Base-by-base conservation (phyloP, 2,329 filamentous ascomycete genomes). In the Scedosporium apiospermum region DNA sequence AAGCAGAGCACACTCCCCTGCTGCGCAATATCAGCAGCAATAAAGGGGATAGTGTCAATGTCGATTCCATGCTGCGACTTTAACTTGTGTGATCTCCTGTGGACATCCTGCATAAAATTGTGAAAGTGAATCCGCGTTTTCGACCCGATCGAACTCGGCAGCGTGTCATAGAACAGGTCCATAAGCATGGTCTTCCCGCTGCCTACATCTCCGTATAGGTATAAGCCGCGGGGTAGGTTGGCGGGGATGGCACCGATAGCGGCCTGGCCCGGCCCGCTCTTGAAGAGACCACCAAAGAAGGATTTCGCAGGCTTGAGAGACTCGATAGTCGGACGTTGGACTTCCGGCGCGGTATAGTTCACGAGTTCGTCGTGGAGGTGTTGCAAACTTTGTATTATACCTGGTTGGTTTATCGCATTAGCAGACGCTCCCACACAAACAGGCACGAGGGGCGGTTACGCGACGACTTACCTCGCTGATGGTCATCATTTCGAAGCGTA, bases 161-260 rank as follows among this genome's bases (percentile, higher is more conserved):
- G 79, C 0, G 93, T 97, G 66, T 98, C 93, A 77, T 93, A 96
- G 75, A 98, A 97, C 59, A 99, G 80, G 72, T 99, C 93, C 95
- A 99, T 99, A 71, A 99, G 81, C 95, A 99, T 99, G 2, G 95
- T 99, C 81, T 99, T 99, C 65, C 95, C 95, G 69, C 91, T 96
- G 49, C 95, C 95, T 2, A 99, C 95, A 73, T 99, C 95, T 64
- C 95, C 95, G 70, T 90, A 97, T 74, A 99, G 88, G 75, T 99
- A 99, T 38, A 99, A 77, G 0, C 95, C 95, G 67, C 91, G 89
- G 0, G 95, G 95, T 1, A 97, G 79, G 66, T 88, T 81, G n/a
- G 81, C 75, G 0, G 91, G 87, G 23, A 96, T 89, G 5, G 77
- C 74, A 60, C 76, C 75, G 16, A 81, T 75, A 67, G 74, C 65